phyloP scores from a whole-genome alignment of 257 asterid genomes.

The Forsythia suspensa region DNA sequence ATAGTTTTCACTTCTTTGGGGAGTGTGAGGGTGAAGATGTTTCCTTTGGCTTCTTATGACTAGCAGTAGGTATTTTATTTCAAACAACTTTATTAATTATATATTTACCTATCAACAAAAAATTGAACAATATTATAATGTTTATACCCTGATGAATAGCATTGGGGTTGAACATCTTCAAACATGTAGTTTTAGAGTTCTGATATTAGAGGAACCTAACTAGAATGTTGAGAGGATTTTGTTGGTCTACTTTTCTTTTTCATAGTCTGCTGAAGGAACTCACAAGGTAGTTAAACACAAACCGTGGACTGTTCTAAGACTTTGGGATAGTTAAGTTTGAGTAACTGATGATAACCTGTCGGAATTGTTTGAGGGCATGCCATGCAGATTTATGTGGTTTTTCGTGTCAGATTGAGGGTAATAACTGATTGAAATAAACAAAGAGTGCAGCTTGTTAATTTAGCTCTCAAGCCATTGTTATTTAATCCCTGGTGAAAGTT shows the following conservation, averaged over 20 bases:
- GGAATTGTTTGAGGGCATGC: background rate
- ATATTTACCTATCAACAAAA: background rate
- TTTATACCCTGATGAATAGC: background rate
- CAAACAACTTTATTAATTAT: background rate
- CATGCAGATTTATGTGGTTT: background rate
- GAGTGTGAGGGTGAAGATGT: background rate
- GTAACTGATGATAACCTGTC: background rate
- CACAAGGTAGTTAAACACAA: background rate
- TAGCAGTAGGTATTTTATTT: background rate
- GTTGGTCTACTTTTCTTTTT: background rate
- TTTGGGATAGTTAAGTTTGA: background rate
- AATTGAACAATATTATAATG: background rate
- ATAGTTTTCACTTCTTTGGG: background rate
- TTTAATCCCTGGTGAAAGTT: background rate
- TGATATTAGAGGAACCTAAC: background rate
- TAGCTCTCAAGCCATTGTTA: background rate
- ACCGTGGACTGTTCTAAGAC: background rate
- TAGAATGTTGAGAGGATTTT: background rate
- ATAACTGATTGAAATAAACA: background rate
- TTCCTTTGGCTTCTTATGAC: background rate
- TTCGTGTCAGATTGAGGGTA: background rate
- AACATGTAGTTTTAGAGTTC: background rate
- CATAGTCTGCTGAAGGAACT: background rate
- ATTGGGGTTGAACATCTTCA: background rate
- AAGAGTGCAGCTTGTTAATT: background rate